Evolutionary conservation across 1,284 basidiomycete species (phyloP).

Genomic region (Trichosporon faecale): DNA sequence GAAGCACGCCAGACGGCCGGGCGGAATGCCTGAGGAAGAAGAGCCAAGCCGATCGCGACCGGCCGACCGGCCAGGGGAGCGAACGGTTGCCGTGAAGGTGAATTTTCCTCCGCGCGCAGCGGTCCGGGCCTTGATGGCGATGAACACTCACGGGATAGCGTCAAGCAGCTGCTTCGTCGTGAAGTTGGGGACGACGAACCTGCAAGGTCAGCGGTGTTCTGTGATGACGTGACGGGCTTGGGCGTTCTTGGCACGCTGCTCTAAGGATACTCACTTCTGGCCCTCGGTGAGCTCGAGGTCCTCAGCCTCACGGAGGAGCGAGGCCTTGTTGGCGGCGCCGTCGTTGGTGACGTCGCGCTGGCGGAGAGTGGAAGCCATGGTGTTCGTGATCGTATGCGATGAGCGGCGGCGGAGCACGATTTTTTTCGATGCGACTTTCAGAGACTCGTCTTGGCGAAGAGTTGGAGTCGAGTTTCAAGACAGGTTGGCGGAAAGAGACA

Average conservation of each 20-base stretch:
- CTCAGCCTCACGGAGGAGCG: slow-evolving; percentile 46
- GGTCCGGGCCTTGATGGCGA: neutral
- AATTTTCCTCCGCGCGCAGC: neutral
- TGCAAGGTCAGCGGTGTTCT: slow-evolving; percentile 17
- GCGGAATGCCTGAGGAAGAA: slow-evolving; percentile 2
- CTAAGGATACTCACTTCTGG: slow-evolving; percentile 40
- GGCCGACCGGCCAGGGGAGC: neutral
- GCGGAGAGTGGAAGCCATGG: slow-evolving; percentile 44
- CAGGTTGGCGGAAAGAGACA: slow-evolving; percentile 2
- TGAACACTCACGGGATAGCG: slow-evolving; percentile 69
- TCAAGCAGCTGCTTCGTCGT: slow-evolving; percentile 62
- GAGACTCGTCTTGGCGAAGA: neutral
- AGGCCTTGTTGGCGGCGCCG: slow-evolving; percentile 44
- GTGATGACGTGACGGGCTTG: neutral
- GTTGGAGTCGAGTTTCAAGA: neutral
- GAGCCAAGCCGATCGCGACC: neutral
- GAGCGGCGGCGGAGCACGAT: neutral
- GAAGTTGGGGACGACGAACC: slow-evolving; percentile 52
- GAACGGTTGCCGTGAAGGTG: neutral
- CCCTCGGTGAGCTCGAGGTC: slow-evolving; percentile 47
- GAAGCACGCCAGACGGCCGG: neutral
- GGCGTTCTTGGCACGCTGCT: neutral
- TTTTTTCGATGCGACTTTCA: slow-evolving; percentile 6
- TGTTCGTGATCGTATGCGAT: slow-evolving; percentile 5
- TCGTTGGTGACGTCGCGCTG: slow-evolving; percentile 37